Evolutionary conservation across 345 rosid species (phyloP).

Genomic region (Salix dunnii): DNA sequence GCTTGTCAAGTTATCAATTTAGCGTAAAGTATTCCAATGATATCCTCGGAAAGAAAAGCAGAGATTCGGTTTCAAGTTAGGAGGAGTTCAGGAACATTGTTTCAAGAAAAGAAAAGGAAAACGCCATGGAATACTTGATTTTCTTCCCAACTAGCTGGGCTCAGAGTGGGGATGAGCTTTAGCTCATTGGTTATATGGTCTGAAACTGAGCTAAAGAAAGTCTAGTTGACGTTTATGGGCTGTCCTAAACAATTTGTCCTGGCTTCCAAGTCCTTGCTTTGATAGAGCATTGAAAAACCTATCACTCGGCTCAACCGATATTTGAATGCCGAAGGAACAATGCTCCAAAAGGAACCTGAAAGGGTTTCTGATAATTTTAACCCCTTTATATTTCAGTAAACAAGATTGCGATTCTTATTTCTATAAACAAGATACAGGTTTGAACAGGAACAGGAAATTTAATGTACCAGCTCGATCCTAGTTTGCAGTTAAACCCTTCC

Average conservation of each 20-base stretch:
- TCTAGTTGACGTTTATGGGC: neutral
- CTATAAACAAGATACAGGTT: neutral
- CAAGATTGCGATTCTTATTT: constrained; percentile 10
- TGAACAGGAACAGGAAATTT: neutral
- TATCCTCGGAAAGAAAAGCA: neutral
- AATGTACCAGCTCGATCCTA: neutral
- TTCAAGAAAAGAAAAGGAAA: neutral
- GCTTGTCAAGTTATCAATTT: neutral
- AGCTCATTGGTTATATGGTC: neutral
- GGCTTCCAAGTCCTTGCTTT: neutral
- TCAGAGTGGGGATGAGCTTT: neutral
- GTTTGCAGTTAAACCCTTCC: neutral
- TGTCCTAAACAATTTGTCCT: neutral
- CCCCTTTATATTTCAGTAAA: neutral
- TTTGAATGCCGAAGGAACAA: no score
- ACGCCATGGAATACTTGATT: neutral
- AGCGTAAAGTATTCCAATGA: neutral
- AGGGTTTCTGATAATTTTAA: neutral
- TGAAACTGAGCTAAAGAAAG: neutral
- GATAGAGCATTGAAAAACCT: no score
- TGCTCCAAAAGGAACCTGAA: neutral
- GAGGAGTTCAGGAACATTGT: neutral
- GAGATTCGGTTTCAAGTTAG: neutral
- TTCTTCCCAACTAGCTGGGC: neutral
- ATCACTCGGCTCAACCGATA: no score